Evolutionary conservation across 2,329 filamentous ascomycete genomes (phyloP), one percentile per base, ranked within the genome.

Genomic region (Cordyceps farinosa): DNA sequence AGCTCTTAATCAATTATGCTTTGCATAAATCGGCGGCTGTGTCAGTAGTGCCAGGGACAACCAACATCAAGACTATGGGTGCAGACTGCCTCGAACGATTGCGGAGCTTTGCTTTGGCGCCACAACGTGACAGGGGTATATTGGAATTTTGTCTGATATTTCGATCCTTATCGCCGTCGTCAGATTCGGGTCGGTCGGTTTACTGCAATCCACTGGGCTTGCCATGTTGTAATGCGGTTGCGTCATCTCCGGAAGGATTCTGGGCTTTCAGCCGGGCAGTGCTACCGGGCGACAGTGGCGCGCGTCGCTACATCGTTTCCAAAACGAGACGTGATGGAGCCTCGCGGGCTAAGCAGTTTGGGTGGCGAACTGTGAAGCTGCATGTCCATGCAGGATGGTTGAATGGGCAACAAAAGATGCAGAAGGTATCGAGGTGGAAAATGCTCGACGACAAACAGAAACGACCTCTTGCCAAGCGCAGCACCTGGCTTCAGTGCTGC

Each of bases 171-270:
- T 38, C 15, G 29, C 13, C 9, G 55, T 58, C 36, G 57, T 44
- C 47, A 44, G 11, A 34, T 36, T 52, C 58, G 58, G 58, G 29
- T 61, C 29, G 29, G 38, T 61, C 58, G 58, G 58, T 61, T 53
- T 47, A 30, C 17, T 27, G 22, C 55, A 13, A 32, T 45, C 36
- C 15, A 10, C 15, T 1, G 8, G 15, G 34, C 27, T 50, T 42
- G n/a, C 47, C 3, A 52, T 40, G 47, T 29, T 45, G 48, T 40
- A 11, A 22, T 45, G 58, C 30, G 38, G 57, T 36, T 61, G 58
- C 58, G 58, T 52, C 58, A 61, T 42, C 58, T 32, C 13, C 17
- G 17, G 48, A 17, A n/a, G 11, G 15, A 34, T 27, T 30, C 29
- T 36, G 30, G 38, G 48, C 29, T 27, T n/a, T 29, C 13, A 17